Conservation (phyloP, 108 stramenopile species). For the Pseudonitzschia delicatissima region DNA sequence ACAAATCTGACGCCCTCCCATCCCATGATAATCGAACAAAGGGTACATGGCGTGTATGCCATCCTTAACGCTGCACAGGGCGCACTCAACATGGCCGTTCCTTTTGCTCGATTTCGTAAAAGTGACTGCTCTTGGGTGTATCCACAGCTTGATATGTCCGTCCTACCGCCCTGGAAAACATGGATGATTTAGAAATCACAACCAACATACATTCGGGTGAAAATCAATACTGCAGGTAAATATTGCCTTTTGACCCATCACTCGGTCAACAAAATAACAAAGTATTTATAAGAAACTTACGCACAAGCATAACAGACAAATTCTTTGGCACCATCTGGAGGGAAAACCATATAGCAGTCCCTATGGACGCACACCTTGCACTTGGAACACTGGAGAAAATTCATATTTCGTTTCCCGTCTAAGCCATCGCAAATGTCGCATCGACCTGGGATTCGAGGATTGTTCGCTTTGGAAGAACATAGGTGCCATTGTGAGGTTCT, state of each 20-base stretch:
- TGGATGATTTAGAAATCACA: no score
- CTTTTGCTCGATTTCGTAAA: slow-evolving; percentile 16
- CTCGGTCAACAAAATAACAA: background rate
- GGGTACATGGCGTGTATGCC: slow-evolving; percentile 5
- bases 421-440: slow-evolving; percentile 5
- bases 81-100: slow-evolving; percentile 11
- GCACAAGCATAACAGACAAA: slow-evolving; percentile 10
- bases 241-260: no score
- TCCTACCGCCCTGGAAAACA: slow-evolving; percentile 4
- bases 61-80: slow-evolving; percentile 3
- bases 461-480: background rate
- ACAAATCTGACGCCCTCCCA: slow-evolving; percentile 5
- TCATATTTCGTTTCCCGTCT: slow-evolving; percentile 6
- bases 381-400: slow-evolving; percentile 4
- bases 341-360: slow-evolving; percentile 7
- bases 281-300: background rate
- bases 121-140: background rate
- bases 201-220: no score
- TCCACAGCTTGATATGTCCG: slow-evolving; percentile 10
- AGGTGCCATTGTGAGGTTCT: background rate
- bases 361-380: slow-evolving; percentile 6
- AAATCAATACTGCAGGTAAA: no score
- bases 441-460: slow-evolving; percentile 1
- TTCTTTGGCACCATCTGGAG: background rate
- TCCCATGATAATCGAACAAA: slow-evolving; percentile 5